Conservation (phyloP, 192 early-diverging fungal species). For the Coemansia asiatica region DNA sequence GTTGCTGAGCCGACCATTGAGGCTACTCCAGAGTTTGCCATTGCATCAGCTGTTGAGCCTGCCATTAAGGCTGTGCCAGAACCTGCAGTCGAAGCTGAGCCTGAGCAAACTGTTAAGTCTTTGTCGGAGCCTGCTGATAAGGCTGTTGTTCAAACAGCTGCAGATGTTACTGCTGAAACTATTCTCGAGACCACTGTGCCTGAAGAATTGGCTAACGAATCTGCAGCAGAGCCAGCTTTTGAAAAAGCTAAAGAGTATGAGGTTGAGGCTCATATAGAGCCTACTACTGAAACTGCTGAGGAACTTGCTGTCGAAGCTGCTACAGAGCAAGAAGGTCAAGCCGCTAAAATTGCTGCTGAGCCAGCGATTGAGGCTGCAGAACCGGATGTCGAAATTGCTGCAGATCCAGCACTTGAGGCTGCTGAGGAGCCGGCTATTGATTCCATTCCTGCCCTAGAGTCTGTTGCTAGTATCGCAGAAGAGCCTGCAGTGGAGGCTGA, state of each 20-base stretch:
- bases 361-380: neutral
- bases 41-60: slow-evolving; percentile 2
- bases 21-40: neutral
- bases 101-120: neutral
- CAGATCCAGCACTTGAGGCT: neutral
- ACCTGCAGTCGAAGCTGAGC: neutral
- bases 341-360: neutral
- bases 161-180: neutral
- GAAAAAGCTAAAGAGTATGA: neutral
- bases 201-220: neutral
- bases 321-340: neutral
- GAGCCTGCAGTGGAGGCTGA: neutral
- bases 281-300: neutral
- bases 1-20: neutral
- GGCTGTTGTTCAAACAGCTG: neutral
- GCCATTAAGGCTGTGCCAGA: neutral
- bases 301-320: neutral
- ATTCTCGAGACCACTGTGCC: neutral
- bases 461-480: neutral
- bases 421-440: neutral
- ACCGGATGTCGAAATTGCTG: neutral
- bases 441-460: neutral
- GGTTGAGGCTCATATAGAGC: neutral
- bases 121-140: neutral
- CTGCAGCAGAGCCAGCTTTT: neutral